Percentiles rank a stretch among this genome's conserved stretches.
These are phyloP conservation scores for Chaetothyriales sp. DNA, from an alignment of 2,329 filamentous ascomycete genomes.

Conservation along the genomic window DNA sequence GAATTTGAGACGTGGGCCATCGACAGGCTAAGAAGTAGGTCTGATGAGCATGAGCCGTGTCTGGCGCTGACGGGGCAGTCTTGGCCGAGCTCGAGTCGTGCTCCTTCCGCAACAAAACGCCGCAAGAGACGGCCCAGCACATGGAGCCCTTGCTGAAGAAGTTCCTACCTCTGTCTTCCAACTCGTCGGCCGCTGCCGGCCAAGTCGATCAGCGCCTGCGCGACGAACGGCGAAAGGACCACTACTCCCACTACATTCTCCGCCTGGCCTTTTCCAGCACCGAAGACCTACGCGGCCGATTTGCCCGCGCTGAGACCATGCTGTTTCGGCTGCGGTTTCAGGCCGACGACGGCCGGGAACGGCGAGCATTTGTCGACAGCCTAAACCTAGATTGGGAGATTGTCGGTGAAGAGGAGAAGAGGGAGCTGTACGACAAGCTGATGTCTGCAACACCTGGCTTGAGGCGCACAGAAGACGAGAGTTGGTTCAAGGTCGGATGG, in stretches of 20 bases:
- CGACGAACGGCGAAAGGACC: slow-evolving; percentile 77
- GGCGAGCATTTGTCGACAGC: slow-evolving; percentile 59
- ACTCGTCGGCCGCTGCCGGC: slow-evolving; percentile 47
- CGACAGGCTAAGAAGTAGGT: slow-evolving; percentile 63
- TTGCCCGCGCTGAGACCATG: slow-evolving; percentile 74
- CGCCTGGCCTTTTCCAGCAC: slow-evolving; percentile 84
- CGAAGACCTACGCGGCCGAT: slow-evolving; percentile 76
- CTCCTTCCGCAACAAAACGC: slow-evolving; percentile 79
- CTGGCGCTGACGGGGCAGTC: slow-evolving; percentile 18
- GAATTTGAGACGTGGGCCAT: slow-evolving; percentile 99
- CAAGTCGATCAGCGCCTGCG: slow-evolving; percentile 40
- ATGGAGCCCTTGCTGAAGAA: slow-evolving; percentile 82
- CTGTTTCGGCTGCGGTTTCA: slow-evolving; percentile 74
- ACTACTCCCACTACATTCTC: slow-evolving; percentile 96
- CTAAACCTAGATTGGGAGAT: slow-evolving; percentile 75
- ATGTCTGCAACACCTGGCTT: slow-evolving; percentile 41
- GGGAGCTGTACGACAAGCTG: slow-evolving; percentile 49
- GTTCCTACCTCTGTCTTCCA: slow-evolving; percentile 66
- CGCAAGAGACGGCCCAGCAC: slow-evolving; percentile 66
- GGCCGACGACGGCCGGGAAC: slow-evolving; percentile 60
- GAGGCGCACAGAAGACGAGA: slow-evolving; percentile 55
- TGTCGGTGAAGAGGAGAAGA: slow-evolving; percentile 67
- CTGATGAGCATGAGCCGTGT: background rate
- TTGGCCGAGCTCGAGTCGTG: slow-evolving; percentile 61
- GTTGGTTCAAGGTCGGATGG: slow-evolving; percentile 96